Evolutionary conservation across 306 rosid genomes (phyloP).

Genomic region (Vigna hirtella): DNA sequence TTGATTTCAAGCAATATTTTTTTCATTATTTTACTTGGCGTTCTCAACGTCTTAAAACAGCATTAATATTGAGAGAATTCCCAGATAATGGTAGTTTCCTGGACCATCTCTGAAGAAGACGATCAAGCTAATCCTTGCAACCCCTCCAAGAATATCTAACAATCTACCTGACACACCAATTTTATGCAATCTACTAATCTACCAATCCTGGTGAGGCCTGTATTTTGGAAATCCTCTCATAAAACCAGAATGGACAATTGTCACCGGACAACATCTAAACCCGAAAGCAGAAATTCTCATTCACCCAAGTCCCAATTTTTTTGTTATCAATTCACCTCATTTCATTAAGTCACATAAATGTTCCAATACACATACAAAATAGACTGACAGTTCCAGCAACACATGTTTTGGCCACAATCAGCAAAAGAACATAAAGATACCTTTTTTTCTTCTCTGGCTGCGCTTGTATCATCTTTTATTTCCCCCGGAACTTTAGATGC

Average conservation of each 20-base stretch:
- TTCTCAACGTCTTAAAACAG: background rate
- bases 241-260: background rate
- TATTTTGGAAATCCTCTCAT: background rate
- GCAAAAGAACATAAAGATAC: slow-evolving; percentile 39
- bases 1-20: no score
- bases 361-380: background rate
- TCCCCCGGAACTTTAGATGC: slow-evolving; percentile 80
- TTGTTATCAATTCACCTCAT: background rate
- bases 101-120: background rate
- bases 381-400: background rate
- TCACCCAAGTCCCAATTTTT: background rate
- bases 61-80: no score
- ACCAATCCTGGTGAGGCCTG: background rate
- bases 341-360: background rate
- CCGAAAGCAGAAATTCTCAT: background rate
- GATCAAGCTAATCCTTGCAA: background rate
- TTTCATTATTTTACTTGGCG: no score
- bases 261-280: background rate
- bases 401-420: slow-evolving; percentile 10
- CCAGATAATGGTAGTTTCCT: background rate
- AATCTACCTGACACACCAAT: background rate
- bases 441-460: slow-evolving; percentile 86
- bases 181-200: background rate
- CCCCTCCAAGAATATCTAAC: background rate
- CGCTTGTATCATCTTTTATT: slow-evolving; percentile 81